These are phyloP conservation scores for Diaporthe citri DNA, from an alignment of 2,329 filamentous ascomycete species.

Conservation along the genomic window DNA sequence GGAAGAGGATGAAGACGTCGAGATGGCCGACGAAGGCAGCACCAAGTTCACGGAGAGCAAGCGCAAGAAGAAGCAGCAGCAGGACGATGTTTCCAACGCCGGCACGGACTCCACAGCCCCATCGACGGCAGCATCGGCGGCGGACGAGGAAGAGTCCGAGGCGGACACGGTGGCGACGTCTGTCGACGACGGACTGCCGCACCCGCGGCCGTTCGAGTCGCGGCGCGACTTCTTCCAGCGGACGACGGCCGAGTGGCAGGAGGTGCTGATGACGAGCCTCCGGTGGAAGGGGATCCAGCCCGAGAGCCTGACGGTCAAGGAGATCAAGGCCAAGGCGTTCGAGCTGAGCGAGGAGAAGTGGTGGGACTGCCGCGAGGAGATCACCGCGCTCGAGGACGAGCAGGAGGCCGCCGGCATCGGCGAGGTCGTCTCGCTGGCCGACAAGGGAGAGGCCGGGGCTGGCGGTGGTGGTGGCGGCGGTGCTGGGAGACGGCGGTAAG, in stretches of 20 bases:
- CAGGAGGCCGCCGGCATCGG: conserved; percentile 96
- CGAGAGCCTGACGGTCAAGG: conserved; percentile 83
- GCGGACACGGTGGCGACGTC: conserved; percentile 60
- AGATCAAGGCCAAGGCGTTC: conserved; percentile 92
- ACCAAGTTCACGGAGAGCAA: conserved; percentile 66
- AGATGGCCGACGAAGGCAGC: conserved; percentile 61
- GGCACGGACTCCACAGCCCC: conserved; percentile 51
- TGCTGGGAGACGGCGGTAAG: conserved; percentile 43
- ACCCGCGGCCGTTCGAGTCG: conserved; percentile 87
- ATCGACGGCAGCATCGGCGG: conserved; percentile 52
- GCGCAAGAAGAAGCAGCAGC: conserved; percentile 64
- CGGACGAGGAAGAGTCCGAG: conserved; percentile 64
- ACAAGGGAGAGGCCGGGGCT: conserved; percentile 70
- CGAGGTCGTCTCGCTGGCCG: conserved; percentile 89
- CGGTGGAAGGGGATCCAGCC: conserved; percentile 75
- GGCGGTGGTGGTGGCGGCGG: conserved; percentile 56
- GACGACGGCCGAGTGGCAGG: conserved; percentile 92
- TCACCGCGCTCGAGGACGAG: conserved; percentile 91
- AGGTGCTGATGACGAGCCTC: conserved; percentile 81
- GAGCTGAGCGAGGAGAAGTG: conserved; percentile 94
- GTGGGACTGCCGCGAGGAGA: conserved; percentile 98
- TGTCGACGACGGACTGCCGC: conserved; percentile 81
- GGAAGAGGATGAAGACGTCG: conserved; percentile 63
- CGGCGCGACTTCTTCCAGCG: conserved; percentile 92
- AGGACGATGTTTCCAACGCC: conserved; percentile 56